Evolutionary conservation across 805 yeast genomes (phyloP).

Genomic region (Saccharomycopsis fodiens): DNA sequence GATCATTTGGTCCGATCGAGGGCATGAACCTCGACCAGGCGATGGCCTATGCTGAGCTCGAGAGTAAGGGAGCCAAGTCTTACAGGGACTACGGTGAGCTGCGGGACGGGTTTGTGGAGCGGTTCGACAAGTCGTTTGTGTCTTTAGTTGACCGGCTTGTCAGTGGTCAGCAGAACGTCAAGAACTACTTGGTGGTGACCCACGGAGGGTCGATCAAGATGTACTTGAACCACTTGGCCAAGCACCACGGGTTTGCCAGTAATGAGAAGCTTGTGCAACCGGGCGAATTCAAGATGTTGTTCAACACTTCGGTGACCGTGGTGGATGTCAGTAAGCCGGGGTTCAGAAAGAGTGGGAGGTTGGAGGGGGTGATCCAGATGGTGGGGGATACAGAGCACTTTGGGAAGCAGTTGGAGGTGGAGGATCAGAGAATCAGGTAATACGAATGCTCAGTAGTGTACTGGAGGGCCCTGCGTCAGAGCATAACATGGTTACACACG

Average conservation of each 20-base stretch:
- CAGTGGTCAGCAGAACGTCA: conserved; percentile 22
- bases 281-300: conserved; percentile 34
- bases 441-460: neutral
- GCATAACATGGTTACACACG: no score
- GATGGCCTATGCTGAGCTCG: conserved; percentile 30
- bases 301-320: conserved; percentile 66
- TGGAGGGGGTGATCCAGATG: conserved; percentile 19
- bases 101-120: conserved; percentile 34
- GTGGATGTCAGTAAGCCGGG: conserved; percentile 44
- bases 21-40: conserved; percentile 71
- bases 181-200: conserved; percentile 55
- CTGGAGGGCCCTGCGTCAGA: neutral
- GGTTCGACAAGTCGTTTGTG: conserved; percentile 44
- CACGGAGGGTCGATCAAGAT: conserved; percentile 80
- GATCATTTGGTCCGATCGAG: conserved; percentile 72
- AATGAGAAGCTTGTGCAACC: conserved; percentile 29
- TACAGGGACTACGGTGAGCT: conserved; percentile 65
- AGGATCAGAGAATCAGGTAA: conserved; percentile 41
- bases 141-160: conserved; percentile 33
- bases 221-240: conserved; percentile 40
- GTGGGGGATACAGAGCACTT: conserved; percentile 68
- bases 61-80: neutral
- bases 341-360: conserved; percentile 41
- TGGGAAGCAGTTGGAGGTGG: conserved; percentile 44
- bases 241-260: conserved; percentile 31